Evolutionary conservation across 306 rosid genomes (phyloP), one percentile per base, ranked within the genome.

Genomic region (Pachyrhizus erosus): DNA sequence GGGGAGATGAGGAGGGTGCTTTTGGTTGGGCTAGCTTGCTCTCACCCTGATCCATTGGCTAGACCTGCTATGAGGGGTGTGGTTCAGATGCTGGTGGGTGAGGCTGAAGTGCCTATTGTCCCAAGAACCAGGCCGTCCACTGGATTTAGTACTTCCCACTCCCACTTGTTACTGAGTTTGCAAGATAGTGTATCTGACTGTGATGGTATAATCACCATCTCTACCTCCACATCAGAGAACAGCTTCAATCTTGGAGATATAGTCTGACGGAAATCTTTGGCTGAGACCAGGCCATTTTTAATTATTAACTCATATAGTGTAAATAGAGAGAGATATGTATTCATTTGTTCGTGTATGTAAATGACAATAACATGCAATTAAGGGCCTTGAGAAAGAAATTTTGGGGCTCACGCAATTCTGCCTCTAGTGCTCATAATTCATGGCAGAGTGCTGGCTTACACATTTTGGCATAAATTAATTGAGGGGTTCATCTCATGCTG

Each of bases 161-260:
- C 98, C 14, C 89, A 91, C 57, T 92, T 96, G 37, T 75, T 96
- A 46, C 23, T 87, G 78, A 90, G 88, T 55, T 82, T 93, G 87
- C 99, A 96, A 65, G 99, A 96, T 78, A 92, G 97, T 72, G 94
- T 96, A 0, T 96, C 99, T 14, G 99, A 96, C 74, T 90, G 90
- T 33, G 93, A 95, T 82, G 98, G 87, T 24, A 74, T 92, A 87
- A 86, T 93, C 86, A 80, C 92, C 84, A 72, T 93, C 68, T 89
- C 97, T 60, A 73, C 92, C n/a, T 89, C 99, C 57, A 77, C 97
- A 20, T 91, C 98, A 0, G 97, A 91, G 17, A 57, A 55, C 58
- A 86, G 91, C 88, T 90, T 88, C 86, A 84, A 80, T 15, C 92
- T 86, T 18, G 88, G 39, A 39, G 88, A 92, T 73, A 54, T 87